A percentile compares a stretch with the other conserved stretches of the same genome.
Evolutionary conservation across 768 basidiomycete species (phyloP).

Genomic region (Solioccasus polychromus): DNA sequence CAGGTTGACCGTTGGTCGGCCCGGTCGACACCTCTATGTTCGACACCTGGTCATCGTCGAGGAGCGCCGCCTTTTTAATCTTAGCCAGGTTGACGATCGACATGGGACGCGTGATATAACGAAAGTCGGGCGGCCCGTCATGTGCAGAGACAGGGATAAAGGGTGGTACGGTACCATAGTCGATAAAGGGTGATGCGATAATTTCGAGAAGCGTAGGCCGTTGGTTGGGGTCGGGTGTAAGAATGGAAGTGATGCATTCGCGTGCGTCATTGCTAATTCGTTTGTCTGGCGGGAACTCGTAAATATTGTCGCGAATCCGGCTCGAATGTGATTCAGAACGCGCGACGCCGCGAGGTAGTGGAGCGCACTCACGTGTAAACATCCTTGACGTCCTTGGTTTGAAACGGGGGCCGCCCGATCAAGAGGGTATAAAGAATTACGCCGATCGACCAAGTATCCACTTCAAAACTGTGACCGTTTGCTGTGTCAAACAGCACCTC

Average conservation of each 20-base stretch:
- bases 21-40: constrained; percentile 43
- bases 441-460: constrained; percentile 96
- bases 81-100: constrained; percentile 69
- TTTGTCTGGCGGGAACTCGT: constrained; percentile 84
- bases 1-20: constrained; percentile 15
- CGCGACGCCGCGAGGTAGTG: neutral
- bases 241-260: constrained; percentile 77
- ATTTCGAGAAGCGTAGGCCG: constrained; percentile 86
- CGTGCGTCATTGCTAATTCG: constrained; percentile 68
- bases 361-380: constrained; percentile 78
- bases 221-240: constrained; percentile 78
- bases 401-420: constrained; percentile 95
- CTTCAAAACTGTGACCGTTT: constrained; percentile 97
- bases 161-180: constrained; percentile 72
- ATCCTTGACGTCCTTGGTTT: constrained; percentile 95
- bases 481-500: constrained; percentile 95
- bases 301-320: constrained; percentile 90
- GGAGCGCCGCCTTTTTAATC: constrained; percentile 56
- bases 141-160: constrained; percentile 80
- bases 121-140: constrained; percentile 73
- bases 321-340: constrained; percentile 36
- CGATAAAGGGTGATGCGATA: constrained; percentile 82
- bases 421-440: constrained; percentile 96
- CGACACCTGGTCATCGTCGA: constrained; percentile 60
- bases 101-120: constrained; percentile 55